Evolutionary conservation across 106 monocot species (phyloP), one percentile per base, ranked within the genome.

Genomic region (Cymbidium sinense): DNA sequence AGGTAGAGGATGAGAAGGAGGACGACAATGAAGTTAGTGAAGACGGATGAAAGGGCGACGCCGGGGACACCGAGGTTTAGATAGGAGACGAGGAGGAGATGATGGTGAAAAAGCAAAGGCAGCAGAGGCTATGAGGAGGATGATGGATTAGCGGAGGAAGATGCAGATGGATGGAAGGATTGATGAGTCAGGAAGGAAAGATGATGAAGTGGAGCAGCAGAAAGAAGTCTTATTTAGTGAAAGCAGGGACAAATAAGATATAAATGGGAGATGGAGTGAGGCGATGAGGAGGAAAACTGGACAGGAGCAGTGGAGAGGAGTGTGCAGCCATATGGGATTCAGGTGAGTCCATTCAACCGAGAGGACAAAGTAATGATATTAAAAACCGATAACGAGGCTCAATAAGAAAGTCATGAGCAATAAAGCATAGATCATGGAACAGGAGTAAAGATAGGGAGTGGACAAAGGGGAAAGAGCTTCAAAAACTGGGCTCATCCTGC

Each of bases 341-440:
- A 94, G 30, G 94, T 91, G 21, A 94, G 86, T 30, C 94, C 94
- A n/a, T n/a, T n/a, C n/a, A n/a, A n/a, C n/a, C n/a, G 89, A 91
- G 76, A 94, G 89, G 52, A 94, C 89, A 21, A 91, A 94, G 86
- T 94, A 94, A 91, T 91, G 77, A 94, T 94, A 84, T 91, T 94
- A 50, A 91, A 94, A 94, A 62, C 94, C 91, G 70, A 94, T 85
- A 78, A 89, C 82, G 18, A 91, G 89, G 7, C n/a, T n/a, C n/a
- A n/a, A n/a, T n/a, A n/a, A n/a, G n/a, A n/a, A n/a, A n/a, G n/a
- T n/a, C n/a, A n/a, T 87, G 27, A 93, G 84, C 84, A 89, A 93
- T n/a, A n/a, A 28, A 93, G 84, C 93, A 93, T 93, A 93, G 35
- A 93, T 70, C 78, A 93, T 84, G 7, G 89, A 89, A 7, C 89